phyloP scores from a whole-genome alignment of 78 protist species.

The Chrysochromulina parva region DNA sequence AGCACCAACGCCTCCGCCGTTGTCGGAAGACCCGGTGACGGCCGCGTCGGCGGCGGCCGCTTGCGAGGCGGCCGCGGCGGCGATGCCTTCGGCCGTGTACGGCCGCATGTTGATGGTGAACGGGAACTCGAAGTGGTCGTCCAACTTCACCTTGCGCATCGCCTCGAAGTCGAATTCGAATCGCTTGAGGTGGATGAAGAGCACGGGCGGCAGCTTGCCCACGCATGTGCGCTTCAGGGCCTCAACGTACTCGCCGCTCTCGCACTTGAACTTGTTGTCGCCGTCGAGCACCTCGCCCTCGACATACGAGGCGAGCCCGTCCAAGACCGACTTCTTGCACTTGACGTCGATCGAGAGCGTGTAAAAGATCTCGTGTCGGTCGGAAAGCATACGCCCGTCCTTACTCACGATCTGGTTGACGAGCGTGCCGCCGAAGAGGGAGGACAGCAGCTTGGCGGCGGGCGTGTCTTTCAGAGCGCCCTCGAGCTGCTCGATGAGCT shows the following conservation, averaged over 20 bases:
- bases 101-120: slow-evolving; percentile 61
- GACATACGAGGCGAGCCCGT: slow-evolving; percentile 24
- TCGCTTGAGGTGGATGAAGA: slow-evolving; percentile 80
- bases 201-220: slow-evolving; percentile 43
- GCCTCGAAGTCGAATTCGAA: slow-evolving; percentile 76
- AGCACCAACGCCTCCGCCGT: background rate
- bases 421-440: slow-evolving; percentile 54
- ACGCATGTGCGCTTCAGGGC: slow-evolving; percentile 47
- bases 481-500: slow-evolving; percentile 81
- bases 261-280: slow-evolving; percentile 85
- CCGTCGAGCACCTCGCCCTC: slow-evolving; percentile 88
- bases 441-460: slow-evolving; percentile 3
- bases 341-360: slow-evolving; percentile 45
- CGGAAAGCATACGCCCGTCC: background rate
- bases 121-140: slow-evolving; percentile 66
- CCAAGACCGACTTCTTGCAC: slow-evolving; percentile 22
- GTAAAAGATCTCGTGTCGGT: slow-evolving; percentile 48
- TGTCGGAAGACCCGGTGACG: background rate
- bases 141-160: slow-evolving; percentile 46
- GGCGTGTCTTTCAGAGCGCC: slow-evolving; percentile 20
- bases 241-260: slow-evolving; percentile 64
- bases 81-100: slow-evolving; percentile 55
- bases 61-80: background rate
- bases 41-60: background rate
- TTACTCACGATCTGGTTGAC: slow-evolving; percentile 62